These are phyloP conservation scores for Globisporangium lucens DNA, from an alignment of 352 stramenopile species.

Conservation along the genomic window DNA sequence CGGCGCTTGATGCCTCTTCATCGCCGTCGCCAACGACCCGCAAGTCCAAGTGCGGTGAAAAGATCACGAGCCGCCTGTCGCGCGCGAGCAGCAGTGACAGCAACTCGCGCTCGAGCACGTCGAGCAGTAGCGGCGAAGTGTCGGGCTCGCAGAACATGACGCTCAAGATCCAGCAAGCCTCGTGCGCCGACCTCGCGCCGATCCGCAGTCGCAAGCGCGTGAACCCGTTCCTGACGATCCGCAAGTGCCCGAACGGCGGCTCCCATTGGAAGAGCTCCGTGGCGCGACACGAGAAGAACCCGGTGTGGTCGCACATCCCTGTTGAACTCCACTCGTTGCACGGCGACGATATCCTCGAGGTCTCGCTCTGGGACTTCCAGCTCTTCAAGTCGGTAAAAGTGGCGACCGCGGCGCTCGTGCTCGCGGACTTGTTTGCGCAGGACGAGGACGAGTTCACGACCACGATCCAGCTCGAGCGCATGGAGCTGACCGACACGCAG, in stretches of 20 bases:
- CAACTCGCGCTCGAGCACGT: conserved; percentile 19
- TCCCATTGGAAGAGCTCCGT: conserved; percentile 49
- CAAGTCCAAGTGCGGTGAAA: conserved; percentile 9
- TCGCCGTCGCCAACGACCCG: not conserved
- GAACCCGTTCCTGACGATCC: conserved; percentile 53
- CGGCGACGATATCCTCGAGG: conserved; percentile 37
- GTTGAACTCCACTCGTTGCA: conserved; percentile 37
- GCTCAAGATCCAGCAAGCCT: conserved; percentile 38
- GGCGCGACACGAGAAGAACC: conserved; percentile 33
- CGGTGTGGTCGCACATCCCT: conserved; percentile 39
- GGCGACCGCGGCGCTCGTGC: conserved; percentile 37
- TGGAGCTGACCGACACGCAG: conserved; percentile 28
- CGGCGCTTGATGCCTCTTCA: not conserved
- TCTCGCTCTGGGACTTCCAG: conserved; percentile 65
- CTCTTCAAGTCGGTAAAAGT: conserved; percentile 65
- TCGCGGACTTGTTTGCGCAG: conserved; percentile 35
- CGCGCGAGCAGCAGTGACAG: conserved; percentile 14
- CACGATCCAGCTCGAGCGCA: conserved; percentile 49
- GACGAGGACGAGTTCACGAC: conserved; percentile 36
- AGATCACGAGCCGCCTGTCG: conserved; percentile 5
- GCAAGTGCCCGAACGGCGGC: conserved; percentile 23
- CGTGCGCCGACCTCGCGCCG: conserved; percentile 35
- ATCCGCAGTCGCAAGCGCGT: conserved; percentile 55
- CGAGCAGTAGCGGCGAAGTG: conserved; percentile 9
- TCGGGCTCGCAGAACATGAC: conserved; percentile 22